Percentiles rank a stretch among this genome's conserved stretches.
phyloP scores from a whole-genome alignment of 495 filamentous ascomycete species.

The Neurospora hispaniola region DNA sequence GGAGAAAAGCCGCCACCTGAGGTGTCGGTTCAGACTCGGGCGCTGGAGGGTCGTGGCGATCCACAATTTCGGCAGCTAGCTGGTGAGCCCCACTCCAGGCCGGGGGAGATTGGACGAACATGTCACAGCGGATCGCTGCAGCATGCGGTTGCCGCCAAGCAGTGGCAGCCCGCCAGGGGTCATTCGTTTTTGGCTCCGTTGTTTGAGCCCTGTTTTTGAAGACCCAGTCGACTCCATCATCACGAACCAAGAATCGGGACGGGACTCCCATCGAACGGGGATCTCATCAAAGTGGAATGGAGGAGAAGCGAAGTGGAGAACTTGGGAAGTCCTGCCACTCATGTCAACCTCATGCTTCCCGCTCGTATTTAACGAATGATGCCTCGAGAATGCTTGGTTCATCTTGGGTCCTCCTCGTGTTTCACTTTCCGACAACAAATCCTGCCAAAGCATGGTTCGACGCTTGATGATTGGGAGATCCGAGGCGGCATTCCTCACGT shows the following conservation, averaged over 20 bases:
- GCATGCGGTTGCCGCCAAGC: not conserved
- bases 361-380: not conserved
- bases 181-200: not conserved
- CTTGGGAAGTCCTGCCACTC: not conserved
- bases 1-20: not conserved
- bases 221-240: not conserved
- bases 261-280: not conserved
- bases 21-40: not conserved
- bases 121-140: not conserved
- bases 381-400: not conserved
- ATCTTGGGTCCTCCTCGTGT: not conserved
- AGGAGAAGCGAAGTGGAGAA: not conserved
- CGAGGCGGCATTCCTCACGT: not conserved
- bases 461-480: not conserved
- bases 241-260: not conserved
- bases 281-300: not conserved
- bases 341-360: not conserved
- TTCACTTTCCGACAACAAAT: not conserved
- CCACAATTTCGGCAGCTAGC: not conserved
- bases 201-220: not conserved
- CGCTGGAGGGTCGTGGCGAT: not conserved
- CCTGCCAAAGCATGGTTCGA: not conserved
- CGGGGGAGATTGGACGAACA: not conserved
- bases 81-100: not conserved
- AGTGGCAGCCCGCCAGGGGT: not conserved